Evolutionary conservation across 441 rosid species (phyloP), one percentile per base, ranked within the genome.

Genomic region (Bruguiera hainesii): DNA sequence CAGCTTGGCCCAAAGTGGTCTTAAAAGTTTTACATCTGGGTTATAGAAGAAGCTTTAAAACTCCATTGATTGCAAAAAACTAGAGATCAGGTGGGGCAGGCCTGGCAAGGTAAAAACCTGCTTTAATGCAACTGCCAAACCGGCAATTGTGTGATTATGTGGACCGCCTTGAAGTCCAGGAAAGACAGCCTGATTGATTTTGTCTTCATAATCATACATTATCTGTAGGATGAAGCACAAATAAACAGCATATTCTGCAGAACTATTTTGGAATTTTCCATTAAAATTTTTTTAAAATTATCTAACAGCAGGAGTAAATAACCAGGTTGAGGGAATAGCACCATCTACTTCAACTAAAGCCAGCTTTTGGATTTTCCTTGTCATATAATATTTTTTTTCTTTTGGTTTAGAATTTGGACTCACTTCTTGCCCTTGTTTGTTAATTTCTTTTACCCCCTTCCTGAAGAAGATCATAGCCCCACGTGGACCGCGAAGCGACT

Each of bases 81-180:
- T 21, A 42, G 66, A 11, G 37, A 13, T 30, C 30, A 42, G 6
- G 20, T 4, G 58, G 57, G 63, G 0, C 63, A 33, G 63, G 0
- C 67, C 28, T 63, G 19, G n/a, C 0, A 13, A 56, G n/a, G 46
- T 35, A 64, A 66, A 19, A 65, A 94, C 97, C 97, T 94, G 99
- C 76, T 87, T 91, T 61, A 94, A 81, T 64, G 97, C 93, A 71
- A 91, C 97, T 35, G 99, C 99, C 69, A 94, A 83, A 75, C 89
- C 99, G 51, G 98, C 29, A 59, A 94, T 94, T 35, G 99, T 94
- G 79, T 94, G 97, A 78, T 91, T 91, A 80, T 94, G 98, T 3
- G 99, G 99, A 71, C 98, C 97, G 57, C 99, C 99, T 83, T 94
- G 99, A 71, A 94, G 86, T 73, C 99, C 99, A 67, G 96, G 98